Percentiles rank a stretch among this genome's conserved stretches.
Evolutionary conservation across 176 grass and related monocot genomes (phyloP).

Genomic region (Bolboschoenus planiculmis): DNA sequence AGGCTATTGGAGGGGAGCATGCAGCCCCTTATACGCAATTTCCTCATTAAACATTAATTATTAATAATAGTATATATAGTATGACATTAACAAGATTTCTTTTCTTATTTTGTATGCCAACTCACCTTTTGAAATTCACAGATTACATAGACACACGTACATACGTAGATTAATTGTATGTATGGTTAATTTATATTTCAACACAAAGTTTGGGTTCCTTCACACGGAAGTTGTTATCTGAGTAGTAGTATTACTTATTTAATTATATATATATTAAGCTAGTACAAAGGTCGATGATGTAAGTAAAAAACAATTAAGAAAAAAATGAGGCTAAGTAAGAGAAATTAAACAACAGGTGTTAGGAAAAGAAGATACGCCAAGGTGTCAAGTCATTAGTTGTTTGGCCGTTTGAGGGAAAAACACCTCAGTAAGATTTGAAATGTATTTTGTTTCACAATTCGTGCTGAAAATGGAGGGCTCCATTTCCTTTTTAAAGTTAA

Average conservation of each 20-base stretch:
- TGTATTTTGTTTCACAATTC: not conserved
- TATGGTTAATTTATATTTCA: not conserved
- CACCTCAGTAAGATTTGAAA: not conserved
- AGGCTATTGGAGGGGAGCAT: not conserved
- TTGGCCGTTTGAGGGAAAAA: too few relatives aligned
- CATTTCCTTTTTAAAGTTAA: not conserved
- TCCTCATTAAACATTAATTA: not conserved
- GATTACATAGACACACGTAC: not conserved
- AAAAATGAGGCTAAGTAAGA: conserved; percentile 4
- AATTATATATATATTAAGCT: too few relatives aligned
- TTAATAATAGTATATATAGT: not conserved
- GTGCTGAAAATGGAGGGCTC: not conserved
- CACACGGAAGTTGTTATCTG: not conserved
- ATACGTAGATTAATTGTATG: not conserved
- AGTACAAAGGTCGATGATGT: too few relatives aligned
- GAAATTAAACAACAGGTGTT: conserved; percentile 15
- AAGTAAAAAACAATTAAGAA: too few relatives aligned
- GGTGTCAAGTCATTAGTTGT: not conserved
- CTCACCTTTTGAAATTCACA: not conserved
- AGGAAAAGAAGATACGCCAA: not conserved
- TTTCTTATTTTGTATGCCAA: not conserved
- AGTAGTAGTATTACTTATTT: not conserved
- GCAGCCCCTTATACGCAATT: not conserved
- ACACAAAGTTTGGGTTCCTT: not conserved
- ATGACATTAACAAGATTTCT: not conserved